Percentiles rank a stretch among this genome's conserved stretches.
Evolutionary conservation across 345 rosid species (phyloP).

Genomic region (Linum tenue): DNA sequence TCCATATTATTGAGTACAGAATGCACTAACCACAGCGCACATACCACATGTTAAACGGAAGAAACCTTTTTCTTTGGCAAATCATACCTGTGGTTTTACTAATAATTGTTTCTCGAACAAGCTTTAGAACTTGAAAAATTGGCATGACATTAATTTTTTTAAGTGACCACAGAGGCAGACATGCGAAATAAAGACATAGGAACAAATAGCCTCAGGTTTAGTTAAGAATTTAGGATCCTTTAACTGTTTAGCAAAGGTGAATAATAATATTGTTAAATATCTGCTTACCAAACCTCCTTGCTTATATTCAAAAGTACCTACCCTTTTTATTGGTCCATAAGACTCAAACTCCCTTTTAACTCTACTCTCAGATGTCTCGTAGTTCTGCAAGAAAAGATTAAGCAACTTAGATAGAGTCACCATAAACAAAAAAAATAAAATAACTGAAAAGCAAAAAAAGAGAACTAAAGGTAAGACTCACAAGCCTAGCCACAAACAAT

Average conservation of each 20-base stretch:
- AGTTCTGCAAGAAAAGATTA: constrained; percentile 51
- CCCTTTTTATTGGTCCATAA: constrained; percentile 98
- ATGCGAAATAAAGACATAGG: constrained; percentile 13
- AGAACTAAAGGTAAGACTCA: constrained; percentile 23
- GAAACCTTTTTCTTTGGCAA: background rate
- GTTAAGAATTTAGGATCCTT: too few relatives aligned
- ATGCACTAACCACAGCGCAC: background rate
- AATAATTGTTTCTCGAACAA: background rate
- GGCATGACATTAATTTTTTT: background rate
- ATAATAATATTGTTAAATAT: constrained; percentile 23
- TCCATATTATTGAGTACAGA: background rate
- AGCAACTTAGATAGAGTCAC: constrained; percentile 6
- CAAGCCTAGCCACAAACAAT: constrained; percentile 88
- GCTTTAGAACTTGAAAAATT: background rate
- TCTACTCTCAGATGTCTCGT: constrained; percentile 94
- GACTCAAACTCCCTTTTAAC: constrained; percentile 99
- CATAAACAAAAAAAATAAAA: constrained; percentile 7
- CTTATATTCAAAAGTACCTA: constrained; percentile 64
- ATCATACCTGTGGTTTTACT: background rate
- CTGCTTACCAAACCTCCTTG: constrained; percentile 79
- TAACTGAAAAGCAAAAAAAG: background rate
- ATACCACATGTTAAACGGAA: background rate
- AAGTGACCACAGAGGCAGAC: background rate
- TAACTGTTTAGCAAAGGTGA: constrained; percentile 13
- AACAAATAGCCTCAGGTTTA: background rate